Evolutionary conservation across 2,329 filamentous ascomycete genomes (phyloP).

Genomic region (Dendryphion nanum): DNA sequence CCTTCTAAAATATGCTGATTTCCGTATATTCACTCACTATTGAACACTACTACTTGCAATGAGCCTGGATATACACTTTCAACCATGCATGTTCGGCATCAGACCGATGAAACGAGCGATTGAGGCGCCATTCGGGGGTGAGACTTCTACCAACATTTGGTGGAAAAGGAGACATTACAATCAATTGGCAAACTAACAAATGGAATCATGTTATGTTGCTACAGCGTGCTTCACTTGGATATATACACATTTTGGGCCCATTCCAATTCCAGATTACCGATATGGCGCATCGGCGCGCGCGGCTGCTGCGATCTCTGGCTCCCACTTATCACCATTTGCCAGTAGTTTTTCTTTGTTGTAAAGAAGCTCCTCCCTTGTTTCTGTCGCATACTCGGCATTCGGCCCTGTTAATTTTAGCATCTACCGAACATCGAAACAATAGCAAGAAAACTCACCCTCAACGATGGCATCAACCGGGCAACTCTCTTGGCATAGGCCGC

Average conservation of each 20-base stretch:
- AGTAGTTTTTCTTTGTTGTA: slow-evolving; percentile 98
- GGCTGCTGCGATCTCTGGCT: slow-evolving; percentile 89
- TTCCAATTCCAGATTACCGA: slow-evolving; percentile 24
- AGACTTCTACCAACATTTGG: no score
- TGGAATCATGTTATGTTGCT: slow-evolving; percentile 4
- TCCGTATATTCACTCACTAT: no score
- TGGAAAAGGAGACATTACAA: no score
- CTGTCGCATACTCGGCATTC: slow-evolving; percentile 73
- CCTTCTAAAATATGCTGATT: no score
- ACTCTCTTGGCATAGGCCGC: slow-evolving; percentile 97
- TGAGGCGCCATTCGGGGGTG: no score
- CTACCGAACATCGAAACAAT: neutral
- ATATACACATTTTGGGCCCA: slow-evolving; percentile 28
- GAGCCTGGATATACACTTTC: no score
- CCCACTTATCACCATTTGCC: slow-evolving; percentile 75
- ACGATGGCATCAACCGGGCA: slow-evolving; percentile 97
- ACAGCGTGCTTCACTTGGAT: slow-evolving; percentile 9
- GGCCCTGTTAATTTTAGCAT: slow-evolving; percentile 48
- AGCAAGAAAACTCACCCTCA: slow-evolving; percentile 53
- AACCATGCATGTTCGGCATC: no score
- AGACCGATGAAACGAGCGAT: no score
- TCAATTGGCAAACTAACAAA: no score
- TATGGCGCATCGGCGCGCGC: slow-evolving; percentile 91
- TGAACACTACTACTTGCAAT: no score
- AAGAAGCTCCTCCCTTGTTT: slow-evolving; percentile 85